Conservation (phyloP, 2,329 filamentous ascomycete genomes). For the Phaeoacremonium minimum region DNA sequence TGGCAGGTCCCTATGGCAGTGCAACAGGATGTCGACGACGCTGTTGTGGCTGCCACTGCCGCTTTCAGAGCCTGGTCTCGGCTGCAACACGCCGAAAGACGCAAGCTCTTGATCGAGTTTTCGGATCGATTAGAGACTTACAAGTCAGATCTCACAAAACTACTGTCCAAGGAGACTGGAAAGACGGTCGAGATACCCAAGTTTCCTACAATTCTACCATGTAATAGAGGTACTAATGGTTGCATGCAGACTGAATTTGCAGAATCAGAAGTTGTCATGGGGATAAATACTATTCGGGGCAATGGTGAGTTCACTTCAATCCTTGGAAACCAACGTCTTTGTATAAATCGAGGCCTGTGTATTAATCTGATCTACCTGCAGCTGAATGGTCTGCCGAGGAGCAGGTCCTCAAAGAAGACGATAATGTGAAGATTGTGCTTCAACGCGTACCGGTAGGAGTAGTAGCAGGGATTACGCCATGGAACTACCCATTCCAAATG, state of each 20-base stretch:
- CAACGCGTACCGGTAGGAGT: slow-evolving; percentile 27
- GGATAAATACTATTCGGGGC: no score
- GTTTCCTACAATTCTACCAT: slow-evolving; percentile 2
- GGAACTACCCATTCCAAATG: slow-evolving; percentile 37
- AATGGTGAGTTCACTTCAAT: no score
- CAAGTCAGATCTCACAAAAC: slow-evolving; percentile 8
- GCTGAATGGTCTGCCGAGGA: background rate
- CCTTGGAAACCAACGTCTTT: background rate
- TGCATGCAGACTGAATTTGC: background rate
- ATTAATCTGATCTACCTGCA: background rate
- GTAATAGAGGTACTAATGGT: slow-evolving; percentile 1
- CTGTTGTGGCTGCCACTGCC: slow-evolving; percentile 26
- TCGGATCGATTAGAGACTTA: slow-evolving; percentile 27
- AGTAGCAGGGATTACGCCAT: slow-evolving; percentile 42
- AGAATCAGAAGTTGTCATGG: background rate
- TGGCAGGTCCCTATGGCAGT: slow-evolving; percentile 29
- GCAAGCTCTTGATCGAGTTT: slow-evolving; percentile 19
- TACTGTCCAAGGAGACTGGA: slow-evolving; percentile 16
- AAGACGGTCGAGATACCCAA: slow-evolving; percentile 9
- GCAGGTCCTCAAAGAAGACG: background rate
- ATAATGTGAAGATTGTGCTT: slow-evolving; percentile 1
- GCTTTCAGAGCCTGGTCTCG: slow-evolving; percentile 32
- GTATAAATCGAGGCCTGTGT: background rate
- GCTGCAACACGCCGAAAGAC: slow-evolving; percentile 25
- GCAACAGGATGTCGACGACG: slow-evolving; percentile 30